These are phyloP conservation scores for Cordia subcordata DNA, from an alignment of 257 asterid genomes.

Conservation along the genomic window DNA sequence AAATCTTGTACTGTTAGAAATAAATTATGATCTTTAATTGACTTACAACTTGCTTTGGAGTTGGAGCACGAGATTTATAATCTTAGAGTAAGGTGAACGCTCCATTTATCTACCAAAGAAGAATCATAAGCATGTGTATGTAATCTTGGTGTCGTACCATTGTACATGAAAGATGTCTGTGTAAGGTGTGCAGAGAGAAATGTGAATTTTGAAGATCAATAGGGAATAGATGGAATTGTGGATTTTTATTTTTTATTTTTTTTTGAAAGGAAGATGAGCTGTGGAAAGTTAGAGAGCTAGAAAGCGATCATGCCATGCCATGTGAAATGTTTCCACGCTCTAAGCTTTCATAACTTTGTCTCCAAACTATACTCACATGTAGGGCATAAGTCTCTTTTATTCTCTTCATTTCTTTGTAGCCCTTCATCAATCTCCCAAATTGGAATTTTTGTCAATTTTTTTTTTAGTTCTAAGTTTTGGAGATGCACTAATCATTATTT, in stretches of 20 bases:
- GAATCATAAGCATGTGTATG: slow-evolving; percentile 33
- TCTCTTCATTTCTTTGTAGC: slow-evolving; percentile 12
- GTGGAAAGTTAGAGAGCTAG: slow-evolving; percentile 43
- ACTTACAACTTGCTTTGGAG: background rate
- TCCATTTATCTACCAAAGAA: slow-evolving; percentile 10
- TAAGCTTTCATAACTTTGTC: slow-evolving; percentile 46
- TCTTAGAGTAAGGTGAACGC: no score
- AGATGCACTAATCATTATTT: slow-evolving; percentile 18
- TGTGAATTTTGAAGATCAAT: background rate
- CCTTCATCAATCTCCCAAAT: background rate
- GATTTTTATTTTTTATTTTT: no score
- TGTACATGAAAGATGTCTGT: slow-evolving; percentile 1
- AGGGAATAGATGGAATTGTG: slow-evolving; percentile 18
- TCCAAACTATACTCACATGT: slow-evolving; percentile 66
- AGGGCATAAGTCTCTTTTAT: slow-evolving; percentile 25
- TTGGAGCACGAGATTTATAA: no score
- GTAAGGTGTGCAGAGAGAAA: no score
- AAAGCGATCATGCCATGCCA: slow-evolving; percentile 49
- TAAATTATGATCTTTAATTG: no score
- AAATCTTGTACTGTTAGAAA: no score
- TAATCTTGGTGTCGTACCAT: slow-evolving; percentile 22
- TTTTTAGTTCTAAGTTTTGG: slow-evolving; percentile 10
- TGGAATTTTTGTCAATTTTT: slow-evolving; percentile 13
- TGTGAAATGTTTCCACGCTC: slow-evolving; percentile 74
- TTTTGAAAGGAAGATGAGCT: slow-evolving; percentile 61